Evolutionary conservation across 768 basidiomycete species (phyloP), one percentile per base, ranked within the genome.

Genomic region (Inosperma sp.): DNA sequence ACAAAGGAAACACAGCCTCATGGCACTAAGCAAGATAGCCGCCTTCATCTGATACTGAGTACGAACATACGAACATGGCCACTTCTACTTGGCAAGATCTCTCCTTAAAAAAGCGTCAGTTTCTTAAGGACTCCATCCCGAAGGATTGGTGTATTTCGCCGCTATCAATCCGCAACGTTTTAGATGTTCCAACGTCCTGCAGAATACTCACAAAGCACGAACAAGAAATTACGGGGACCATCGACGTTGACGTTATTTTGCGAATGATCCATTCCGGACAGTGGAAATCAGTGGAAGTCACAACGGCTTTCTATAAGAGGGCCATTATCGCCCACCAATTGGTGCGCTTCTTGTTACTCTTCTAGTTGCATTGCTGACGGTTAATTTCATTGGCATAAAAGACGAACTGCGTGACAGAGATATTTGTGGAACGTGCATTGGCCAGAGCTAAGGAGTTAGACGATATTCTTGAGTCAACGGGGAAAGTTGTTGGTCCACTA

Each of bases 341-440:
- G 13, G 86, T 87, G 48, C 60, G 77, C 62, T n/a, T 10, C 30
- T 48, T n/a, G 10, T 22, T 26, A 12, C 36, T 21, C 42, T 25
- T 25, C 46, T 46, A 7, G 10, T 12, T 12, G 29, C 22, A 37
- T 9, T n/a, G 4, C n/a, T 44, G 17, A 19, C 51, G n/a, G n/a
- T n/a, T n/a, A n/a, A n/a, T n/a, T n/a, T n/a, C n/a, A n/a, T n/a
- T n/a, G n/a, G n/a, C n/a, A n/a, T n/a, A n/a, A 39, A 58, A 88
- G 86, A 81, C 81, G 5, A 90, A 90, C 56, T 91, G 90, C 62
- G 62, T 92, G 30, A 91, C 88, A 0, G 88, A 91, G 64, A 82
- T 89, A n/a, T 89, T 87, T 58, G 76, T 89, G 45, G 84, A 90
- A 19, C 73, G 76, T 4, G 90, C 86, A 1, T 69, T 88, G 4